Percentiles rank a stretch among this genome's conserved stretches.
Conservation (phyloP, 73 alveolate genomes). For the Symbiodinium natans region DNA sequence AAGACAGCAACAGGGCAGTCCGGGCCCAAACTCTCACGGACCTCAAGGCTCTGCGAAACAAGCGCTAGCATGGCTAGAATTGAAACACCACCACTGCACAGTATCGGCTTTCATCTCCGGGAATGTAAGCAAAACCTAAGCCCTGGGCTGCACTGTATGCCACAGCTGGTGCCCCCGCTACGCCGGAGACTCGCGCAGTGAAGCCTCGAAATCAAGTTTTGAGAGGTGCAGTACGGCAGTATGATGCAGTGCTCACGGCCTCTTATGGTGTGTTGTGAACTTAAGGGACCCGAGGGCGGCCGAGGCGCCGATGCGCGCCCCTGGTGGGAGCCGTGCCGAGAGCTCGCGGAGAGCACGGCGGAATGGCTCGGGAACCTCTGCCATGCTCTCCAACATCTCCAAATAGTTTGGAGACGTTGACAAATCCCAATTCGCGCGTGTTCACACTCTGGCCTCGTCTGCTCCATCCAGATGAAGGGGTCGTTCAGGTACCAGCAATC, state of each 20-base stretch:
- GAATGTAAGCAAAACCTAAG: neutral
- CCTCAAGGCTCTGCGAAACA: neutral
- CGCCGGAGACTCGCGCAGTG: neutral
- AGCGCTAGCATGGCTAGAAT: too few relatives aligned
- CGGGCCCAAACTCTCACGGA: neutral
- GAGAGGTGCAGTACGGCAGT: too few relatives aligned
- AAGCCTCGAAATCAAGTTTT: too few relatives aligned
- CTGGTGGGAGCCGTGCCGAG: neutral
- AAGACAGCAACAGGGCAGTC: neutral
- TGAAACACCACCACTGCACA: too few relatives aligned
- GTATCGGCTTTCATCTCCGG: too few relatives aligned
- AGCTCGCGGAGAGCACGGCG: slow-evolving; percentile 8
- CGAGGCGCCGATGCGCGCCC: slow-evolving; percentile 11
- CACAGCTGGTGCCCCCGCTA: neutral
- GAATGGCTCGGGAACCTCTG: neutral
- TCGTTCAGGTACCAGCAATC: neutral
- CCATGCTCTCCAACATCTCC: too few relatives aligned
- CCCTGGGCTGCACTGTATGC: neutral
- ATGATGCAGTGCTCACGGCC: too few relatives aligned
- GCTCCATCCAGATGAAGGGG: neutral
- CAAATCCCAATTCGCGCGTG: neutral
- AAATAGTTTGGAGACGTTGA: neutral
- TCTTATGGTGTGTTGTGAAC: too few relatives aligned
- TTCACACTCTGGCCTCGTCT: neutral
- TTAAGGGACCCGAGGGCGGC: too few relatives aligned